A percentile compares a stretch with the other conserved stretches of the same genome.
phyloP scores from a whole-genome alignment of 768 basidiomycete genomes.

The Boletus pseudo-olivaceus region DNA sequence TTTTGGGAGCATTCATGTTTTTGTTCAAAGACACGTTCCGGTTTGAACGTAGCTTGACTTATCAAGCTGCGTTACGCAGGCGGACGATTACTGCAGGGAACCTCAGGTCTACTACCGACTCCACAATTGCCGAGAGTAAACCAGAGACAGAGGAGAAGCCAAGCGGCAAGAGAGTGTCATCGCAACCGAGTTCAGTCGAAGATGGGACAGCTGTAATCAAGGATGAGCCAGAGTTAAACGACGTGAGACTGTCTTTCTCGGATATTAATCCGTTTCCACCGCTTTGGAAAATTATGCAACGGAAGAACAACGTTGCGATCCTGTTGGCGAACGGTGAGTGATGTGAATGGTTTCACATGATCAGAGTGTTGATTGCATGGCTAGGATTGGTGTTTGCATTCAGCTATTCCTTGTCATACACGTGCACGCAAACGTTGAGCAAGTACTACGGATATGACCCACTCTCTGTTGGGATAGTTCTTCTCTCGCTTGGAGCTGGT shows the following conservation, averaged over 20 bases:
- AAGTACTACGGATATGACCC: conserved; percentile 62
- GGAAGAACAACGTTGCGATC: conserved; percentile 65
- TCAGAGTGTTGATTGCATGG: conserved; percentile 6
- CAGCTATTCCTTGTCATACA: conserved; percentile 69
- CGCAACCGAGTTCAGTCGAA: conserved; percentile 19
- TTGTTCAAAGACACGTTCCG: conserved; percentile 84
- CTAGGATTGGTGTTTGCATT: conserved; percentile 70
- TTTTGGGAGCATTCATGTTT: conserved; percentile 54
- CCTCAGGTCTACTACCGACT: conserved; percentile 22
- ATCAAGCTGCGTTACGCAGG: conserved; percentile 61
- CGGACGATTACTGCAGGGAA: conserved; percentile 30
- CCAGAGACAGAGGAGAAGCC: conserved; percentile 9
- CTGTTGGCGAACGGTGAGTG: conserved; percentile 36
- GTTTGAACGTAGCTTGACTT: conserved; percentile 74
- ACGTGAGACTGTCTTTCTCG: conserved; percentile 53
- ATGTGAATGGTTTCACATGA: neutral
- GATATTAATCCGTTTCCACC: conserved; percentile 78
- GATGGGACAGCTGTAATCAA: conserved; percentile 17
- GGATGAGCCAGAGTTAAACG: conserved; percentile 13
- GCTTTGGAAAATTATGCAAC: conserved; percentile 52
- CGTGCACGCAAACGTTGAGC: conserved; percentile 66
- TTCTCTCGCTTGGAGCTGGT: conserved; percentile 74
- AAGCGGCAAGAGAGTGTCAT: conserved; percentile 13
- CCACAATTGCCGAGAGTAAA: conserved; percentile 13
- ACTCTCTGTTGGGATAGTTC: conserved; percentile 69